Evolutionary conservation across 352 stramenopile genomes (phyloP).

Genomic region (Pythium scleroteichum): DNA sequence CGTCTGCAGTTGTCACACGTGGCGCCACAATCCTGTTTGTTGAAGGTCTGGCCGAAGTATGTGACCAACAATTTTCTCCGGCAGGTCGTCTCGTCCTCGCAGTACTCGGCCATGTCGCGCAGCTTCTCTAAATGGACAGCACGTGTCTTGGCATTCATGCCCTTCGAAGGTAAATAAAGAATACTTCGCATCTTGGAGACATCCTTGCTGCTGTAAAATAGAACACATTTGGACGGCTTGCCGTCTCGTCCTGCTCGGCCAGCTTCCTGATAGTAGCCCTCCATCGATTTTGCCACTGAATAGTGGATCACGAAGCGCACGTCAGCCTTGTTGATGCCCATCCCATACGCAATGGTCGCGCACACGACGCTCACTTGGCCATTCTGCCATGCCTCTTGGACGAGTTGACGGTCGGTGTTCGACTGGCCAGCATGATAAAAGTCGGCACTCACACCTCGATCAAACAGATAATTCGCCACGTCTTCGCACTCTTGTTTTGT

Average conservation of each 20-base stretch:
- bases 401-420: slow-evolving; percentile 74
- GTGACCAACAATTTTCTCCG: slow-evolving; percentile 71
- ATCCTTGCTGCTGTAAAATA: slow-evolving; percentile 90
- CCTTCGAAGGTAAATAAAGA: slow-evolving; percentile 74
- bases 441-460: slow-evolving; percentile 82
- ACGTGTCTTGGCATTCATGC: slow-evolving; percentile 72
- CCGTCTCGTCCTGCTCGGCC: slow-evolving; percentile 96
- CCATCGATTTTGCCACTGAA: slow-evolving; percentile 91
- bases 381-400: slow-evolving; percentile 76
- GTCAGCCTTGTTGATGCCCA: slow-evolving; percentile 96
- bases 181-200: slow-evolving; percentile 84
- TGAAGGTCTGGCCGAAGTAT: slow-evolving; percentile 82
- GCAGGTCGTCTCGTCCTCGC: slow-evolving; percentile 71
- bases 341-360: slow-evolving; percentile 95
- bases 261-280: slow-evolving; percentile 99
- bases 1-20: slow-evolving; percentile 72
- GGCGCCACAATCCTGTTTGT: slow-evolving; percentile 54
- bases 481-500: slow-evolving; percentile 93
- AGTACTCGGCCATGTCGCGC: slow-evolving; percentile 76
- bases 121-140: slow-evolving; percentile 81
- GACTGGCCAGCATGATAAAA: slow-evolving; percentile 93
- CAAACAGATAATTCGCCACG: slow-evolving; percentile 88
- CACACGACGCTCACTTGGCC: slow-evolving; percentile 90
- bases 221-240: slow-evolving; percentile 85
- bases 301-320: slow-evolving; percentile 94